phyloP scores from a whole-genome alignment of 1,284 basidiomycete genomes.

The Bondarzewia mesenterica region DNA sequence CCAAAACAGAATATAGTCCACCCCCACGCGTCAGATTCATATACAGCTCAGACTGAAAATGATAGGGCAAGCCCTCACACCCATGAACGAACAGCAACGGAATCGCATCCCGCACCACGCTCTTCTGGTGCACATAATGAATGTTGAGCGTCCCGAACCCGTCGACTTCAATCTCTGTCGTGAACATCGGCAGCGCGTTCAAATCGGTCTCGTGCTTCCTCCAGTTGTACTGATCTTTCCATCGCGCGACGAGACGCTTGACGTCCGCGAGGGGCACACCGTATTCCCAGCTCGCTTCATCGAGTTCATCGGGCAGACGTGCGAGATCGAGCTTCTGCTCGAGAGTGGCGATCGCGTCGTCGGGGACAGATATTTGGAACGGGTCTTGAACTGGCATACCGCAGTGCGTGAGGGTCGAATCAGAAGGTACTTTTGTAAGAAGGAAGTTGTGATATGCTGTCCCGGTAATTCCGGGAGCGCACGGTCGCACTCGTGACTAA shows the following conservation, averaged over 20 bases:
- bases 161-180: conserved; percentile 29
- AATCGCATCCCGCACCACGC: conserved; percentile 27
- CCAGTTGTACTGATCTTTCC: conserved; percentile 38
- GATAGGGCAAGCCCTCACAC: neutral
- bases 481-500: too few species aligned
- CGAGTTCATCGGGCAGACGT: conserved; percentile 35
- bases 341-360: conserved; percentile 22
- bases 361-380: conserved; percentile 12
- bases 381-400: neutral
- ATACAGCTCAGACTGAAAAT: too few species aligned
- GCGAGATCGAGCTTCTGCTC: conserved; percentile 24
- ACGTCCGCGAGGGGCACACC: conserved; percentile 33
- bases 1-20: neutral
- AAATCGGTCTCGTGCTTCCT: conserved; percentile 28
- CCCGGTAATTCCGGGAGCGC: too few species aligned
- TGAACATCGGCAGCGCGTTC: conserved; percentile 37
- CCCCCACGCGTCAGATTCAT: too few species aligned
- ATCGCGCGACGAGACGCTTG: conserved; percentile 27
- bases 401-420: neutral
- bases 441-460: too few species aligned
- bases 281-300: conserved; percentile 28
- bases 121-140: conserved; percentile 37
- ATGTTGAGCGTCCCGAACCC: conserved; percentile 29
- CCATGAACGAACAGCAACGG: conserved; percentile 34
- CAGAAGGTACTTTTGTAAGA: too few species aligned